phyloP scores from a whole-genome alignment of 106 monocot genomes.

The Gastrodia elata region DNA sequence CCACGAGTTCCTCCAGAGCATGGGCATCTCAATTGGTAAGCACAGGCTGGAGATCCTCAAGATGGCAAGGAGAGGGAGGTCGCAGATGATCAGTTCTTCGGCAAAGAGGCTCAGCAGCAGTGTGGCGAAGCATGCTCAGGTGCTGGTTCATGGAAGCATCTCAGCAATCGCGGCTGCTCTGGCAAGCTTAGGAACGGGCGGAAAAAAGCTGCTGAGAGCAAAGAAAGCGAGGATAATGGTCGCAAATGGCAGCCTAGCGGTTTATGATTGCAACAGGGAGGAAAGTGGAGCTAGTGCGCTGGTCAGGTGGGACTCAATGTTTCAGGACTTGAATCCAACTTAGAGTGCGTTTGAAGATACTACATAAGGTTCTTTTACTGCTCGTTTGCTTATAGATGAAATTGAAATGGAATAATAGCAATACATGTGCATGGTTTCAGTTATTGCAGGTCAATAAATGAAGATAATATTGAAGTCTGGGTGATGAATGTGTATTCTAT shows the following conservation, averaged over 20 bases:
- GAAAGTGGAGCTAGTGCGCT: neutral
- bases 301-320: slow-evolving; percentile 70
- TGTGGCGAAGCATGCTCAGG: slow-evolving; percentile 10
- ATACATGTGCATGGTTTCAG: neutral
- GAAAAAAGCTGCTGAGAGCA: neutral
- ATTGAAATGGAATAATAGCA: neutral
- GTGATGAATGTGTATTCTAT: neutral
- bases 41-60: slow-evolving; percentile 39
- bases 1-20: slow-evolving; percentile 75
- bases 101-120: slow-evolving; percentile 2
- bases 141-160: neutral
- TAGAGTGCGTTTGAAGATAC: slow-evolving; percentile 3
- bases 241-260: slow-evolving; percentile 14
- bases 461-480: neutral
- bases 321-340: slow-evolving; percentile 60
- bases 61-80: slow-evolving; percentile 11
- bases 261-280: neutral
- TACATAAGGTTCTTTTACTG: no score
- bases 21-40: slow-evolving; percentile 56
- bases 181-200: neutral
- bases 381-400: neutral
- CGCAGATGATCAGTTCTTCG: neutral
- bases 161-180: slow-evolving; percentile 5
- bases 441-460: no score
- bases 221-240: slow-evolving; percentile 8